Evolutionary conservation across 148 eudicot species (phyloP), one percentile per base, ranked within the genome.

Genomic region (Rhododendron henanense): DNA sequence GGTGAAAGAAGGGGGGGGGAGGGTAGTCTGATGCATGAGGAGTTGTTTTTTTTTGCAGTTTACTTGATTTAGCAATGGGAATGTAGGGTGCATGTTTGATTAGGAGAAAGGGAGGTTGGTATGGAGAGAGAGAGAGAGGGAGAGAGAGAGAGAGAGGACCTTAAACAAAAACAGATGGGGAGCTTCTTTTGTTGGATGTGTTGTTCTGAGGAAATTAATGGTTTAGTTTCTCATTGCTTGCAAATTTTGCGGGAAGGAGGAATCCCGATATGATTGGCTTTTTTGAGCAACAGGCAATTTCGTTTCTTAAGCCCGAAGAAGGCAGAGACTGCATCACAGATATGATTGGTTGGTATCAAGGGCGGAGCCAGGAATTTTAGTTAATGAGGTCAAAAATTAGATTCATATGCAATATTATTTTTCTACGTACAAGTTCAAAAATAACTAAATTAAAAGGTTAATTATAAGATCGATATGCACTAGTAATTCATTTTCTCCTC

Each of bases 41-140:
- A 1, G 10, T 16, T 9, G 25, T 48, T 59, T 47, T 33, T 33
- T 33, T 33, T 82, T 59, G 76, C 75, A 81, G 10, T 8, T 81
- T 53, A 19, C 45, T 53, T 28, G 37, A 73, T 86, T 82, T 82
- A 5, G 77, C 48, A 13, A 0, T 9, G 16, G 78, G 59, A 76
- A 87, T 78, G 83, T 86, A 67, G 61, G 85, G 85, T 82, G 48
- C 47, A 57, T 39, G 81, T 73, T 82, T 55, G 50, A 67, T 75
- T 74, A 6, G 57, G 77, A 57, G 8, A 86, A 69, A 86, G 73
- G 55, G 45, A n/a, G 87, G 84, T 73, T 73, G 28, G 23, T 19
- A 55, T 73, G 31, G 39, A 77, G 33, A 23, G 80, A 14, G 57
- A 21, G 33, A 41, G 9, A 65, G 79, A 14, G 57, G 10, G 33